Evolutionary conservation across 805 yeast species (phyloP), one percentile per base, ranked within the genome.

Genomic region (Yamadazyma paraphyllophila): DNA sequence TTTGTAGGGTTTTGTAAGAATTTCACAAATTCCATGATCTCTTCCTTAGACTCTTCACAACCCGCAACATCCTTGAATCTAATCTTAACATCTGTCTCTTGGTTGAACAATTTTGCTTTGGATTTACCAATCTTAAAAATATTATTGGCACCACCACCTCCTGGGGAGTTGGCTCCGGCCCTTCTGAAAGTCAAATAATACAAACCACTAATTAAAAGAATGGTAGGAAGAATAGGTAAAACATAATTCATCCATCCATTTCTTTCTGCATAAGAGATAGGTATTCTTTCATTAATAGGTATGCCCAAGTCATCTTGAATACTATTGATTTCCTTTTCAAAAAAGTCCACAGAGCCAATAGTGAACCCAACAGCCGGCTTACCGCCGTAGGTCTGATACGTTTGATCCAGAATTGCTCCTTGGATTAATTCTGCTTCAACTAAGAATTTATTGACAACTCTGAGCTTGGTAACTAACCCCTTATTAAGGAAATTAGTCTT

Each of bases 11-110:
- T 80, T 63, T 92, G 87, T 66, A 94, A 79, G 63, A 95, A 94
- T 56, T 85, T 82, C 43, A 94, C 99, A 74, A 94, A 94, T 66
- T 94, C 99, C 96, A 90, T 88, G 51, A 94, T 91, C 68, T 94
- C 99, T 54, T 84, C 92, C 67, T 94, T 94, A 9, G 99, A 96
- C 69, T 94, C 99, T 50, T 84, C 86, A 74, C 92, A 87, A 43
- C 99, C 99, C 1, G 99, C 99, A 42, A 94, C 99, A 65, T 95
- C 98, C 56, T 83, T 80, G 61, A 94, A 94, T 62, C 83, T 85
- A 42, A 89, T 84, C 61, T 88, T 88, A 50, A 94, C 87, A 51
- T 89, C 96, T 2, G 91, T 84, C 54, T 94, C 97, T 61, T 85
- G 88, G 65, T 94, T 92, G 72, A 92, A 92, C 51, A 83, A 76